Conservation (phyloP, 2,329 filamentous ascomycete species). For the Elsinoe perseae region DNA sequence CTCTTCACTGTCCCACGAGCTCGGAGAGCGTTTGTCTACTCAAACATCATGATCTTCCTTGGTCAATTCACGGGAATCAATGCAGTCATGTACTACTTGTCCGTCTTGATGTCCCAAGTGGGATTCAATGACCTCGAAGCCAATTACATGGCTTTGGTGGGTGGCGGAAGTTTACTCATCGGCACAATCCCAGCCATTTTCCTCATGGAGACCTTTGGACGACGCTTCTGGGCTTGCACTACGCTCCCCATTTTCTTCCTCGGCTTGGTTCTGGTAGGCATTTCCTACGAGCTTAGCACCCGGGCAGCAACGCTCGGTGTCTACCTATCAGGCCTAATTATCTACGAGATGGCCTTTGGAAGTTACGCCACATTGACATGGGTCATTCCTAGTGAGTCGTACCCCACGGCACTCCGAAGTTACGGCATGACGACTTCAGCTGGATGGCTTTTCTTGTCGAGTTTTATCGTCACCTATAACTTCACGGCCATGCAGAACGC, state of each 20-base stretch:
- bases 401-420: slow-evolving; percentile 62
- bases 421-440: slow-evolving; percentile 68
- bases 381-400: slow-evolving; percentile 54
- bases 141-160: slow-evolving; percentile 69
- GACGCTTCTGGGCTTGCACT: slow-evolving; percentile 65
- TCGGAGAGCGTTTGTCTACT: slow-evolving; percentile 58
- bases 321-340: slow-evolving; percentile 59
- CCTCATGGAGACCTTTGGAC: slow-evolving; percentile 67
- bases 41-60: slow-evolving; percentile 61
- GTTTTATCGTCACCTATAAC: slow-evolving; percentile 69
- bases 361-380: slow-evolving; percentile 27
- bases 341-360: slow-evolving; percentile 63
- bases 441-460: slow-evolving; percentile 60
- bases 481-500: slow-evolving; percentile 61
- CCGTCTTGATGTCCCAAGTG: slow-evolving; percentile 57
- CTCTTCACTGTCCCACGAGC: slow-evolving; percentile 63
- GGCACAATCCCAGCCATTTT: slow-evolving; percentile 32
- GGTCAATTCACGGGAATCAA: slow-evolving; percentile 66
- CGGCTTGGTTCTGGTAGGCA: slow-evolving; percentile 58
- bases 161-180: slow-evolving; percentile 58
- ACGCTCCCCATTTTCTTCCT: slow-evolving; percentile 67
- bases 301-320: slow-evolving; percentile 47
- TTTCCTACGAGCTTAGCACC: slow-evolving; percentile 50
- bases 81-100: slow-evolving; percentile 67
- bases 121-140: slow-evolving; percentile 55